Evolutionary conservation across 2,329 filamentous ascomycete genomes (phyloP).

Genomic region (Coleophoma crateriformis): DNA sequence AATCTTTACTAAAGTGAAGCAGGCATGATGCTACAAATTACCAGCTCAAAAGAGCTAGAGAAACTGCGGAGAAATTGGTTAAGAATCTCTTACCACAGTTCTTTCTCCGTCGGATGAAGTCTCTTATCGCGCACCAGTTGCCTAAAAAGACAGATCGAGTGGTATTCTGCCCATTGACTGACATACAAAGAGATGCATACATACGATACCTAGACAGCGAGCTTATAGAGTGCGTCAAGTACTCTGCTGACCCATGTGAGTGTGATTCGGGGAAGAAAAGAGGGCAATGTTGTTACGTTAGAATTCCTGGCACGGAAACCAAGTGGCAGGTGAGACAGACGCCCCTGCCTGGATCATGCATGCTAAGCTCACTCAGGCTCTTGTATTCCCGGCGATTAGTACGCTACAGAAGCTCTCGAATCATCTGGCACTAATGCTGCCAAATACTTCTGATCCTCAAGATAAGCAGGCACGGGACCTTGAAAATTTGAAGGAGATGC

Average conservation of each 20-base stretch:
- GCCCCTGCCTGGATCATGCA: not conserved
- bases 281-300: conserved; percentile 74
- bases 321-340: conserved; percentile 41
- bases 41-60: conserved; percentile 75
- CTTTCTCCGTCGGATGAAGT: conserved; percentile 90
- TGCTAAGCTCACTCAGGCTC: conserved; percentile 54
- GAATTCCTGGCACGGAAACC: conserved; percentile 37
- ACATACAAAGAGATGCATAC: conserved; percentile 77
- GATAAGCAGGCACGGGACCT: conserved; percentile 78
- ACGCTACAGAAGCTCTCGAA: conserved; percentile 85
- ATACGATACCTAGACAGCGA: conserved; percentile 72
- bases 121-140: conserved; percentile 83
- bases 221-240: conserved; percentile 63
- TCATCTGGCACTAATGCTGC: conserved; percentile 85
- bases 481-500: conserved; percentile 64
- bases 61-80: conserved; percentile 78
- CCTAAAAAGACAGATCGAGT: conserved; percentile 93
- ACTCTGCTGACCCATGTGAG: conserved; percentile 60
- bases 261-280: conserved; percentile 65
- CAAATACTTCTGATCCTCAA: conserved; percentile 52
- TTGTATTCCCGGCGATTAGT: conserved; percentile 81
- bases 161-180: conserved; percentile 88
- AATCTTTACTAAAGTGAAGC: conserved; percentile 2
- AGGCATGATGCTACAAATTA: conserved; percentile 76
- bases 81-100: conserved; percentile 83